Percentiles rank a stretch among this genome's conserved stretches.
Conservation (phyloP, 805 yeast species). For the Blastobotrys peoriensis region DNA sequence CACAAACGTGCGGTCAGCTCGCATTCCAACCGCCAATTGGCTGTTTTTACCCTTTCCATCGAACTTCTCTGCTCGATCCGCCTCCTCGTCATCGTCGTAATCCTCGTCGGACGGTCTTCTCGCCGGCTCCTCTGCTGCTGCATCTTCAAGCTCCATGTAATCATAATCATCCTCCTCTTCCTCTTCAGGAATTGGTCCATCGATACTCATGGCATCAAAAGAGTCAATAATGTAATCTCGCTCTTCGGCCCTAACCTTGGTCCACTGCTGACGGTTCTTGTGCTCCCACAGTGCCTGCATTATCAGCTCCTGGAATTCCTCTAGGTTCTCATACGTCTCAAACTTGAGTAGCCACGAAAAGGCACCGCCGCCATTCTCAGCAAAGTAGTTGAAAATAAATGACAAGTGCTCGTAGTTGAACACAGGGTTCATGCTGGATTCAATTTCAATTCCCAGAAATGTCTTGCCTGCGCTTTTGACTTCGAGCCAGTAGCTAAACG, state of each 20-base stretch:
- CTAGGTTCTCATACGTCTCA: slow-evolving; percentile 34
- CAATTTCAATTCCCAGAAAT: slow-evolving; percentile 38
- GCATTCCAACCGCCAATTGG: slow-evolving; percentile 63
- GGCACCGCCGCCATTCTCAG: slow-evolving; percentile 32
- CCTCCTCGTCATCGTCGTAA: slow-evolving; percentile 24
- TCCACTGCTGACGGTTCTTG: slow-evolving; percentile 47
- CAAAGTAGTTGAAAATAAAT: slow-evolving; percentile 59
- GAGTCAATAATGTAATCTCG: slow-evolving; percentile 54
- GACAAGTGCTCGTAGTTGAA: slow-evolving; percentile 52
- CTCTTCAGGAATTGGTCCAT: slow-evolving; percentile 30
- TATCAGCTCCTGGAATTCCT: slow-evolving; percentile 47
- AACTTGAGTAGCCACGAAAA: slow-evolving; percentile 64
- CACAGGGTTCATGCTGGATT: slow-evolving; percentile 55
- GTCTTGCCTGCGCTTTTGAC: slow-evolving; percentile 30
- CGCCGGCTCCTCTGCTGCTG: slow-evolving; percentile 34
- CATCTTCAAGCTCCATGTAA: slow-evolving; percentile 21
- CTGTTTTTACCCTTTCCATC: slow-evolving; percentile 44
- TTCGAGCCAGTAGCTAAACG: slow-evolving; percentile 50
- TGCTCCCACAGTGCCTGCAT: slow-evolving; percentile 57
- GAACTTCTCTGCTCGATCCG: slow-evolving; percentile 22
- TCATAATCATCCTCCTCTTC: slow-evolving; percentile 28
- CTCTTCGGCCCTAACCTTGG: slow-evolving; percentile 37
- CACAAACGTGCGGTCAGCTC: slow-evolving; percentile 69
- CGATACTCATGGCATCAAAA: slow-evolving; percentile 37
- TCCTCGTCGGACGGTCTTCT: slow-evolving; percentile 29